phyloP scores from a whole-genome alignment of 805 yeast genomes.

The Maudiozyma serrabonitensis region DNA sequence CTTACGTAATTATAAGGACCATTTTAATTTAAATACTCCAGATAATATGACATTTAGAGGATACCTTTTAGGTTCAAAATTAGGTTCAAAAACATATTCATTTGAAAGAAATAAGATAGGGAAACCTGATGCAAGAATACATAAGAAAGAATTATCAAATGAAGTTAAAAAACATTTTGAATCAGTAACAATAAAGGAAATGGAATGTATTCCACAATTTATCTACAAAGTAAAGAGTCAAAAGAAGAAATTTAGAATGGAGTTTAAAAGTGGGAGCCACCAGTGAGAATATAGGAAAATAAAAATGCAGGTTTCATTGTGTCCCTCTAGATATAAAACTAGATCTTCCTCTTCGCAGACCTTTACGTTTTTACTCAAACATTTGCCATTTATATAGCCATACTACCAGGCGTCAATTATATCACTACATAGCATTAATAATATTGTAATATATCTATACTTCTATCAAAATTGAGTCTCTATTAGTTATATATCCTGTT shows the following conservation, averaged over 20 bases:
- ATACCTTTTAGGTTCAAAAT: constrained; percentile 53
- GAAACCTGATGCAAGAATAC: constrained; percentile 33
- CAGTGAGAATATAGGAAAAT: not conserved
- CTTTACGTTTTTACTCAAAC: too few relatives aligned
- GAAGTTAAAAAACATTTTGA: constrained; percentile 62
- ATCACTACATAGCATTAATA: too few relatives aligned
- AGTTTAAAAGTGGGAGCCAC: constrained; percentile 16
- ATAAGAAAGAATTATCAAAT: constrained; percentile 50
- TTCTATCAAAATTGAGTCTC: too few relatives aligned
- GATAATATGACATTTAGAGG: constrained; percentile 61
- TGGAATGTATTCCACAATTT: constrained; percentile 81
- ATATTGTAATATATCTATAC: too few relatives aligned
- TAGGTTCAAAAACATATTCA: constrained; percentile 60
- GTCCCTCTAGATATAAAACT: not conserved
- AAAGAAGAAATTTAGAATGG: constrained; percentile 36
- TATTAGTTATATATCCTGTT: too few relatives aligned
- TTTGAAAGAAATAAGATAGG: constrained; percentile 16
- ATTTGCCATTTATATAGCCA: too few relatives aligned
- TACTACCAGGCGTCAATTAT: too few relatives aligned
- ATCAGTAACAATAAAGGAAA: constrained; percentile 54
- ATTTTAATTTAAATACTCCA: constrained; percentile 47
- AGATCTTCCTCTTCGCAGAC: too few relatives aligned
- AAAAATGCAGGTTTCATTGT: not conserved
- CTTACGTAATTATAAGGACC: constrained; percentile 59
- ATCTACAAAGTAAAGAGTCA: constrained; percentile 77